phyloP scores from a whole-genome alignment of 2,329 filamentous ascomycete species.

The Alternaria sp. region DNA sequence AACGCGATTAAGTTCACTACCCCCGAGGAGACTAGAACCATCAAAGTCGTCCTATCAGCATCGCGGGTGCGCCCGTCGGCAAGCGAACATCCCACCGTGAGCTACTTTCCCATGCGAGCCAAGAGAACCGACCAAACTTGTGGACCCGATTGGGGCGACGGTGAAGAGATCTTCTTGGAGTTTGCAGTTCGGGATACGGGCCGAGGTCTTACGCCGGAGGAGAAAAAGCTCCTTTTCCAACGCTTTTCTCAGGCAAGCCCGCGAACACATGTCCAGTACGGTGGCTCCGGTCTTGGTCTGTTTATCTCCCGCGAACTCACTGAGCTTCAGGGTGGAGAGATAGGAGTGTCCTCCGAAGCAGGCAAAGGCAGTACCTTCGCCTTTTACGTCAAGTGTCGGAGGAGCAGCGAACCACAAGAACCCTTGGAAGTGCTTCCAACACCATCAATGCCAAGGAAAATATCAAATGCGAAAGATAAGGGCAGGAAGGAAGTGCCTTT shows the following conservation, averaged over 20 bases:
- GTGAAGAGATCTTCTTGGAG: constrained; percentile 70
- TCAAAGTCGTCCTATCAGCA: constrained; percentile 71
- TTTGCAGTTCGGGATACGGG: constrained; percentile 82
- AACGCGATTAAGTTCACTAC: constrained; percentile 86
- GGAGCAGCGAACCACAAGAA: constrained; percentile 56
- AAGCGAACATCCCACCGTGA: constrained; percentile 57
- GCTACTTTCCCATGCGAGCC: constrained; percentile 68
- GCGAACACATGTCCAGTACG: constrained; percentile 79
- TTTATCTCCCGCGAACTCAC: constrained; percentile 83
- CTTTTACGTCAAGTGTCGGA: constrained; percentile 76
- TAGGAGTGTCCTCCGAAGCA: constrained; percentile 73
- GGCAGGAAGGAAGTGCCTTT: constrained; percentile 18
- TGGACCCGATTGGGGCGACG: constrained; percentile 72
- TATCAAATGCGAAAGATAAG: constrained; percentile 44
- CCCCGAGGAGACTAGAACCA: constrained; percentile 67
- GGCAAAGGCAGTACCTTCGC: constrained; percentile 77
- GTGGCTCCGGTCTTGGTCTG: constrained; percentile 78
- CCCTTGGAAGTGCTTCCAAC: constrained; percentile 37
- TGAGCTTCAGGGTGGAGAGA: constrained; percentile 80
- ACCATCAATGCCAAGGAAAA: constrained; percentile 36
- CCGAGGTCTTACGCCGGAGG: constrained; percentile 73
- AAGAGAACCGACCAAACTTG: constrained; percentile 59
- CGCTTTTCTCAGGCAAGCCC: constrained; percentile 81
- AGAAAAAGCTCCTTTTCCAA: constrained; percentile 78
- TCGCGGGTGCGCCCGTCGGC: constrained; percentile 64